Conservation (phyloP, 2,329 filamentous ascomycete species). For the Colletotrichum liriopes region DNA sequence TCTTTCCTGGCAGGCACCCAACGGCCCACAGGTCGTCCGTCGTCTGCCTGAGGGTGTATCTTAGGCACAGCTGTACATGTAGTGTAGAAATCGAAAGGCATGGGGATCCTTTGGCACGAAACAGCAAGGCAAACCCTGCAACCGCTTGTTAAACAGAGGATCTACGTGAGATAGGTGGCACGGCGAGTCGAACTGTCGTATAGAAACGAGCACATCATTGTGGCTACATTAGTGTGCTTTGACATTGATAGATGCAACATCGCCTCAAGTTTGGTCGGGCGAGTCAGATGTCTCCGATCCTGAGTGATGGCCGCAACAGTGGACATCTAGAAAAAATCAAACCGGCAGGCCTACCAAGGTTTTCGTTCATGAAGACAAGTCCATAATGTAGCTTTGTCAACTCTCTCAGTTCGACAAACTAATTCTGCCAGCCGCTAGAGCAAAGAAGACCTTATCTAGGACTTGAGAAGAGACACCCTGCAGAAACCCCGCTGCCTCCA, state of each 20-base stretch:
- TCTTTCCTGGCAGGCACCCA: slow-evolving; percentile 1
- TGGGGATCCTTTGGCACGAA: neutral
- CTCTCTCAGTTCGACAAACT: slow-evolving; percentile 54
- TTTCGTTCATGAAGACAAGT: neutral
- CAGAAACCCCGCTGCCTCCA: slow-evolving; percentile 50
- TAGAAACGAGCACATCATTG: neutral
- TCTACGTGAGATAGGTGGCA: neutral
- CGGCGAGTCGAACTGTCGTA: neutral
- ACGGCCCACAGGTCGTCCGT: slow-evolving; percentile 14
- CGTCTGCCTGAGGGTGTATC: neutral
- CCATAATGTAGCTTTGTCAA: neutral
- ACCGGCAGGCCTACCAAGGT: neutral
- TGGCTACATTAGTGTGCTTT: neutral
- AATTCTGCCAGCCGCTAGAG: slow-evolving; percentile 56
- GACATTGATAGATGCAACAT: neutral
- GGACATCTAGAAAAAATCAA: neutral
- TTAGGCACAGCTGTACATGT: neutral
- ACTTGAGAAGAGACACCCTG: slow-evolving; percentile 47
- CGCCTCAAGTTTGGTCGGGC: neutral
- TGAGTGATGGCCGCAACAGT: neutral
- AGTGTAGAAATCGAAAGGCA: neutral
- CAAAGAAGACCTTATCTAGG: slow-evolving; percentile 25
- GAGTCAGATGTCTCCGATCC: slow-evolving; percentile 3
- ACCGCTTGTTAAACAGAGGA: neutral
- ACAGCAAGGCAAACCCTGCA: neutral